Evolutionary conservation across 108 stramenopile species (phyloP), one percentile per base, ranked within the genome.

Genomic region (Bacterosira constricta): DNA sequence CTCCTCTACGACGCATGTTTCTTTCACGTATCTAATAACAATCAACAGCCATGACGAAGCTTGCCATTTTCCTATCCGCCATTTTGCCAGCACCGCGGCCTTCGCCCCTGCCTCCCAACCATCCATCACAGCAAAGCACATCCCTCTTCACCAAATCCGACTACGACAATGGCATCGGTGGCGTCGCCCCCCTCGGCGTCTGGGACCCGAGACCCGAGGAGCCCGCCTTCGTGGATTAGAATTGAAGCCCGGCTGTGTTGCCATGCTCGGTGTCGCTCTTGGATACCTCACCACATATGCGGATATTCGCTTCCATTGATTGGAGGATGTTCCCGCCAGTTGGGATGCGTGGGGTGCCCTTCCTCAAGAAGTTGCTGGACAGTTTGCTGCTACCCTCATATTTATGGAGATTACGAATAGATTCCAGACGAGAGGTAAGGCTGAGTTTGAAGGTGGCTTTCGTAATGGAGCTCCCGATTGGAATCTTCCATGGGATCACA

Each of bases 121-220:
- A n/a, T n/a, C n/a, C n/a, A n/a, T n/a, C n/a, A 58, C 20, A 29
- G 42, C 73, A 75, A 35, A 18, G 69, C 30, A 70, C 77, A 49
- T 47, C 77, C 20, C 52, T 73, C 42, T 53, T 63, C 45, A 69
- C 75, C 18, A n/a, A n/a, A n/a, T n/a, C n/a, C n/a, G 71, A 72
- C n/a, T 88, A 94, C 78, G 88, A 87, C 63, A 66, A 79, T 44
- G 94, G 94, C 51, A 79, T 97, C 62, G 96, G 96, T 35, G 92
- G 85, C 9, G 90, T 92, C 61, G 65, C 83, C 10, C 96, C 96
- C 29, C 68, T 46, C 66, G 83, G 63, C 21, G 51, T 47, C 72
- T 69, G 53, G 63, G 85, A 94, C 54, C 69, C 75, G 1, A 77
- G 83, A n/a, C 63, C 50, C 62, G 86, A 38, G 86, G 83, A 56